Conservation (phyloP, 768 basidiomycete genomes). For the Collybia mongolica region DNA sequence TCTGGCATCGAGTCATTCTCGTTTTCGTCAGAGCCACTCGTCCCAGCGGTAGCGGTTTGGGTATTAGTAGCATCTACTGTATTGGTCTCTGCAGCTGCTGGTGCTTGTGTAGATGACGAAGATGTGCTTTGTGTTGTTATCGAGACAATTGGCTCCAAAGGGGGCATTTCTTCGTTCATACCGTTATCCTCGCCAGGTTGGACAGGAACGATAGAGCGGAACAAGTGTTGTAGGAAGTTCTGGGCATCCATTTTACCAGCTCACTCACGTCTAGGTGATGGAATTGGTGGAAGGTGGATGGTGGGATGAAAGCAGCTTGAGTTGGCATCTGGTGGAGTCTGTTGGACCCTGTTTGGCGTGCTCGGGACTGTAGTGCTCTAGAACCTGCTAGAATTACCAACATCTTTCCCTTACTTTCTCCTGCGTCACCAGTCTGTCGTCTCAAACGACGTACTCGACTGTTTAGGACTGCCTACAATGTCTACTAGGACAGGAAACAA, state of each 20-base stretch:
- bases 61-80: not conserved
- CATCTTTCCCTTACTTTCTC: too few relatives aligned
- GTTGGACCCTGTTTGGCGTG: slow-evolving; percentile 5
- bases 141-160: slow-evolving; percentile 2
- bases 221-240: not conserved
- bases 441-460: too few relatives aligned
- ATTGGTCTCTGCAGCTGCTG: not conserved
- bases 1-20: slow-evolving; percentile 41
- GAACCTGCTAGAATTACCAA: slow-evolving; percentile 2
- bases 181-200: not conserved
- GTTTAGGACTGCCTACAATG: too few relatives aligned
- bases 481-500: too few relatives aligned
- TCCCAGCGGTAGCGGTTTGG: not conserved
- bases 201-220: not conserved
- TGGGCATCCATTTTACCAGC: not conserved
- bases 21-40: slow-evolving; percentile 13
- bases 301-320: not conserved
- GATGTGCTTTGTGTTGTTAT: not conserved
- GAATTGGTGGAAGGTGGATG: not conserved
- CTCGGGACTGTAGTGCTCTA: not conserved
- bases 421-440: too few relatives aligned
- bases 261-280: not conserved
- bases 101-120: not conserved
- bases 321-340: not conserved
- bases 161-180: slow-evolving; percentile 1